Conservation (phyloP, 768 basidiomycete species). For the Kwoniella shandongensis region DNA sequence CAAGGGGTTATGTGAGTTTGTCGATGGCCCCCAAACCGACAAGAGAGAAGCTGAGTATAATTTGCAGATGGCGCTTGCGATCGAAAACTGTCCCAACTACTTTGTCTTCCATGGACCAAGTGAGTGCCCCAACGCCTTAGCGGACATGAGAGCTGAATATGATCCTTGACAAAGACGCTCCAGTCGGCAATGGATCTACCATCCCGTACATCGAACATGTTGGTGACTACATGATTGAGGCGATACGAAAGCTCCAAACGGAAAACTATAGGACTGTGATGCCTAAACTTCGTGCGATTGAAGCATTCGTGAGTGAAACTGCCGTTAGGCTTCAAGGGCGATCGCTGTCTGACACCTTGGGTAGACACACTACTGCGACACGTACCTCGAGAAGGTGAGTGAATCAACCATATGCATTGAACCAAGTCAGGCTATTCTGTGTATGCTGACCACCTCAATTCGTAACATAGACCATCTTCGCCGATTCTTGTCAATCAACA, state of each 20-base stretch:
- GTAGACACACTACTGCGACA: constrained; percentile 1
- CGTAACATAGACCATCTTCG: background rate
- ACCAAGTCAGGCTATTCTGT: too few species aligned
- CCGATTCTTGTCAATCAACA: background rate
- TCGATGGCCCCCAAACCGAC: background rate
- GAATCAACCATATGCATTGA: too few species aligned
- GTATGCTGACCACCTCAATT: too few species aligned
- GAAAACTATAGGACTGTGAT: background rate
- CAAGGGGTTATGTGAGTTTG: background rate
- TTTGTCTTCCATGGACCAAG: constrained; percentile 4
- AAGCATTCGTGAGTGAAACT: background rate
- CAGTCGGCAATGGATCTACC: constrained; percentile 1
- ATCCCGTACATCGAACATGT: constrained; percentile 4
- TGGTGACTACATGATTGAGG: constrained; percentile 1
- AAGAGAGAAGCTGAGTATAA: too few species aligned
- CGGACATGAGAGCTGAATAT: too few species aligned
- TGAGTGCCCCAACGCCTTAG: too few species aligned
- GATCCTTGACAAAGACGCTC: constrained; percentile 4
- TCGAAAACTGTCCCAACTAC: constrained; percentile 4
- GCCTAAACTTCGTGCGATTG: background rate
- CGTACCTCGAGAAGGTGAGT: constrained; percentile 1
- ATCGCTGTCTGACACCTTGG: background rate
- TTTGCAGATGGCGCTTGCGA: background rate
- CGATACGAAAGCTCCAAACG: background rate
- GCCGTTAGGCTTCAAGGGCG: too few species aligned